phyloP scores from a whole-genome alignment of 2,329 filamentous ascomycete genomes.

The Teratosphaeria zuluensis region DNA sequence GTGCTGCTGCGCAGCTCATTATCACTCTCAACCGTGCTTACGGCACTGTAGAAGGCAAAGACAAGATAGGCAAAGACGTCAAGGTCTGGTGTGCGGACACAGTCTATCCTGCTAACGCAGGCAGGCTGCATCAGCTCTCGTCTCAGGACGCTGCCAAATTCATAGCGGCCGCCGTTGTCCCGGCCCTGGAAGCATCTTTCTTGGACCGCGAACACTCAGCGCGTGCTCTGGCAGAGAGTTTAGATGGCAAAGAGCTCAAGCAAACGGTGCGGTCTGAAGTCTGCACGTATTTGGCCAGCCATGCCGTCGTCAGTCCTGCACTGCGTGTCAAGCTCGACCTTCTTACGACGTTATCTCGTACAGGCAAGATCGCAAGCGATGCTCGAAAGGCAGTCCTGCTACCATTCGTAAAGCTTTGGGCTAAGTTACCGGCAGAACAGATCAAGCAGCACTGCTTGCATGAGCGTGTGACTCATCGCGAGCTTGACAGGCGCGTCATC shows the following conservation, averaged over 20 bases:
- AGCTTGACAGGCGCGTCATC: constrained; percentile 44
- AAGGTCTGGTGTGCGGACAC: constrained; percentile 45
- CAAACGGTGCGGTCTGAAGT: constrained; percentile 55
- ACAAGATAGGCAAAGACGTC: constrained; percentile 5
- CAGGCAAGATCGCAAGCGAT: constrained; percentile 62
- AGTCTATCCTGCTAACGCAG: constrained; percentile 53
- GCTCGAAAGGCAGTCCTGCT: constrained; percentile 66
- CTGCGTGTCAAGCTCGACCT: constrained; percentile 60
- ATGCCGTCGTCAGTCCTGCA: constrained; percentile 59
- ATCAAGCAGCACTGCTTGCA: constrained; percentile 23
- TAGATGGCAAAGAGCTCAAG: constrained; percentile 44
- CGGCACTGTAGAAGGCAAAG: background rate
- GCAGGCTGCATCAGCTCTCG: constrained; percentile 47
- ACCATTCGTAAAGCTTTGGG: constrained; percentile 65
- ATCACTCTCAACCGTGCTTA: background rate
- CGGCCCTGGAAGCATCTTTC: constrained; percentile 73
- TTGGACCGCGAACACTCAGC: constrained; percentile 66
- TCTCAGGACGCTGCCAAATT: constrained; percentile 50
- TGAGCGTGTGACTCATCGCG: background rate
- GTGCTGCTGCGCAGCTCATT: constrained; percentile 40
- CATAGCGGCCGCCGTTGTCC: constrained; percentile 57
- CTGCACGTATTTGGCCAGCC: constrained; percentile 63
- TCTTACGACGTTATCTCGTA: constrained; percentile 59
- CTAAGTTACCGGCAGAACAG: constrained; percentile 43
- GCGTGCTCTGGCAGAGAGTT: constrained; percentile 49